These are phyloP conservation scores for Sabuloglossum arenarium DNA, from an alignment of 495 filamentous ascomycete species.

Conservation along the genomic window DNA sequence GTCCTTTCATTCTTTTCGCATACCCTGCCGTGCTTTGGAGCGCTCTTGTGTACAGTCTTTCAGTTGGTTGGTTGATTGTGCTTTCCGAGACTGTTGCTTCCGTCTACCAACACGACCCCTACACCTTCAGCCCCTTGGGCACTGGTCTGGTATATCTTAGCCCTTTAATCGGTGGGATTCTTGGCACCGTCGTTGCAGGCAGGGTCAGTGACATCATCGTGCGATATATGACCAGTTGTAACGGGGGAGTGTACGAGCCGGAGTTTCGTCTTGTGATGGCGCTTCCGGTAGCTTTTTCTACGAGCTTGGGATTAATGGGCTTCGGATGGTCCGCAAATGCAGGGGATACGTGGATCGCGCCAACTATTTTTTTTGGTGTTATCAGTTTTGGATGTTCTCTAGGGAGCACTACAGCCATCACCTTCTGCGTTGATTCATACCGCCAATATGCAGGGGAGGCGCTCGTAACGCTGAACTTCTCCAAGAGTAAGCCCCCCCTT, in stretches of 20 bases:
- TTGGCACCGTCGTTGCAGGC: constrained; percentile 81
- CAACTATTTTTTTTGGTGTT: constrained; percentile 78
- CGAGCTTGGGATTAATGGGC: constrained; percentile 73
- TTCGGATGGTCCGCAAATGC: constrained; percentile 76
- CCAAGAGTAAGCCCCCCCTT: constrained; percentile 40
- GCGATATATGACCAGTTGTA: constrained; percentile 55
- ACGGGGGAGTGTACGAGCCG: constrained; percentile 86
- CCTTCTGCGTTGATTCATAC: constrained; percentile 86
- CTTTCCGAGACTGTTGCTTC: constrained; percentile 69
- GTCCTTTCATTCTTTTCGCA: constrained; percentile 68
- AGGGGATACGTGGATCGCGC: constrained; percentile 70
- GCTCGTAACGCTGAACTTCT: constrained; percentile 83
- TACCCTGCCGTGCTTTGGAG: constrained; percentile 91
- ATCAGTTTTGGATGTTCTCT: constrained; percentile 88
- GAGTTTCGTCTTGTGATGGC: constrained; percentile 92
- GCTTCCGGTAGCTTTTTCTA: constrained; percentile 55
- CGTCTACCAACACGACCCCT: constrained; percentile 49
- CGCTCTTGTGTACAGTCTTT: constrained; percentile 64
- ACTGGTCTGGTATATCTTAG: constrained; percentile 79
- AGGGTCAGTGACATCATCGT: constrained; percentile 75
- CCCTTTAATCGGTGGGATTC: constrained; percentile 71
- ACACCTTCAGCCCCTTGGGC: constrained; percentile 60
- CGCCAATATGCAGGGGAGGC: constrained; percentile 89
- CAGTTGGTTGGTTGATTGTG: constrained; percentile 90
- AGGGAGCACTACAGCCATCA: constrained; percentile 85